Evolutionary conservation across 305 asterid species (phyloP), one percentile per base, ranked within the genome.

Genomic region (Petunia hybrid): DNA sequence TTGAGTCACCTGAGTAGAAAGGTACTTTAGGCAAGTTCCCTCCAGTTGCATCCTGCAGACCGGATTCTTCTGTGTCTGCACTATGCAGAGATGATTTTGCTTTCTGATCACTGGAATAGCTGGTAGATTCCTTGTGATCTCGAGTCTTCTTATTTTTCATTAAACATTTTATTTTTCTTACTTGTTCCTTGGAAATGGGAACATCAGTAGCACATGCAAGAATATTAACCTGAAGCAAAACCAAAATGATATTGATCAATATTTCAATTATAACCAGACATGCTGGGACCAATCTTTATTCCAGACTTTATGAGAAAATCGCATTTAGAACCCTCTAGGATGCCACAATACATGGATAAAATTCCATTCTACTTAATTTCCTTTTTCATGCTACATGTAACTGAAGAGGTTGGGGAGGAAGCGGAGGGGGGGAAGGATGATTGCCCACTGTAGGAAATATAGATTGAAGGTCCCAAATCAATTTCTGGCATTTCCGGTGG

Each of bases 131-230:
- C 82, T 36, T 64, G 82, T 83, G 83, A 81, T 87, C 88, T 79
- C 74, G 89, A 82, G 84, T 76, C 86, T 85, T 89, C 87, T 80
- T 83, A 68, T 83, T 91, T 84, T 89, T 90, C 90, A 92, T 88
- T 80, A 90, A 82, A 60, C 79, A 80, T 84, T 92, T 95, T 6
- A 93, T 85, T 78, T 88, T 90, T 69, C 80, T 86, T 48, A 93
- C 83, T 87, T 94, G 93, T 79, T 92, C 98, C 62, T 87, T 87
- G 80, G 97, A 91, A 78, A 89, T 88, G 74, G 89, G 91, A 83
- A 86, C 89, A 89, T 92, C 93, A 43, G 99, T 90, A 83, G 97
- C 95, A 92, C 87, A 89, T 82, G 95, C 97, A 46, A 97, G 97
- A 83, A 97, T 91, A 85, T 94, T 93, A 81, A 97, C 98, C 99